Evolutionary conservation across 2,329 filamentous ascomycete species (phyloP).

Genomic region (Talaromyces atroroseus): DNA sequence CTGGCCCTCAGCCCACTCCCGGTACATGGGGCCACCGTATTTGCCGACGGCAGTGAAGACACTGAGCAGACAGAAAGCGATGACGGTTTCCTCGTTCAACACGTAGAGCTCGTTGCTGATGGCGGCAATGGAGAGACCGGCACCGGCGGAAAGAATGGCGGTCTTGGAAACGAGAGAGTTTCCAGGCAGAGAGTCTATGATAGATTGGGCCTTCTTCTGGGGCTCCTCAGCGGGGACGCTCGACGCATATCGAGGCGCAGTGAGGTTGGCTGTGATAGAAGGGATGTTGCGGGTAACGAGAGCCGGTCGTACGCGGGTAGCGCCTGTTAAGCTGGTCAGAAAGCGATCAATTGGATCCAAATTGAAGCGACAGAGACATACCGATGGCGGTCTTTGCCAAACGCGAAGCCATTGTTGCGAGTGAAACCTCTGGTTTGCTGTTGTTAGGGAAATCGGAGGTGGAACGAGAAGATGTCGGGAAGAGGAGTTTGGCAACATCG

Average conservation of each 20-base stretch:
- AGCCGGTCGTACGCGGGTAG: slow-evolving; percentile 80
- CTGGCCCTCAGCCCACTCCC: slow-evolving; percentile 84
- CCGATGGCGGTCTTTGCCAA: slow-evolving; percentile 91
- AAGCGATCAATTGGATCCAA: slow-evolving; percentile 19
- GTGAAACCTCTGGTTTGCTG: slow-evolving; percentile 48
- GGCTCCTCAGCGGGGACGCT: slow-evolving; percentile 80
- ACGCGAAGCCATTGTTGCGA: slow-evolving; percentile 90
- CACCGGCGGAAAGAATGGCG: slow-evolving; percentile 88
- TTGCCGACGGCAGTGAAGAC: slow-evolving; percentile 91
- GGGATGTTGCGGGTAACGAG: slow-evolving; percentile 70
- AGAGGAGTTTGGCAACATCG: slow-evolving; percentile 31
- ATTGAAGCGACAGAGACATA: slow-evolving; percentile 51
- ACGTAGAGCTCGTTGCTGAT: slow-evolving; percentile 99
- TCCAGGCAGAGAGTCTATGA: slow-evolving; percentile 88
- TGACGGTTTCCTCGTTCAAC: slow-evolving; percentile 97
- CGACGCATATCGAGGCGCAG: slow-evolving; percentile 64
- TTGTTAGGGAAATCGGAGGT: slow-evolving; percentile 34
- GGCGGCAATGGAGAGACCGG: slow-evolving; percentile 85
- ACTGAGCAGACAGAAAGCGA: slow-evolving; percentile 84
- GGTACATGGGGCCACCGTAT: slow-evolving; percentile 88
- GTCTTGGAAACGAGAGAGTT: slow-evolving; percentile 92
- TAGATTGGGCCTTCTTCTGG: slow-evolving; percentile 93
- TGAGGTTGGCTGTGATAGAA: slow-evolving; percentile 64
- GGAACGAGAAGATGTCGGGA: slow-evolving; percentile 37
- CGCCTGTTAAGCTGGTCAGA: slow-evolving; percentile 56